Base-by-base conservation (phyloP, 495 filamentous ascomycete genomes). In the Tuber borchii region DNA sequence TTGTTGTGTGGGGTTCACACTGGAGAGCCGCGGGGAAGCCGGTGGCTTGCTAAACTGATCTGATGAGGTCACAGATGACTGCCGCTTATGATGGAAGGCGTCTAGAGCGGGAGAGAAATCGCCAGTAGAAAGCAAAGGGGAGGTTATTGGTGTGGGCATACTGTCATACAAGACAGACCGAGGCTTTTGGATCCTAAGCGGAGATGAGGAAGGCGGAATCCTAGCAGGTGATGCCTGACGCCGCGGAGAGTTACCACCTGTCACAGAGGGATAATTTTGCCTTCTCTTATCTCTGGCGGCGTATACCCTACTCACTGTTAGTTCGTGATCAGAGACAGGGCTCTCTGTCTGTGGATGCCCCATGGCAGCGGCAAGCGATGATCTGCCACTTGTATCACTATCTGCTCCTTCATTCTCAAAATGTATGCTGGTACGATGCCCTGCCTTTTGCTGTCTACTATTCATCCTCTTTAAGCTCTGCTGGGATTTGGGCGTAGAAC, bases 31-130 rank as follows among this genome's bases (percentile, higher is more conserved):
- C 20, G 95, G 95, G 2, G 95, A 99, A 12, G 90, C 86, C 0
- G 95, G 94, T 42, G 90, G 90, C 75, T 88, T 91, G 77, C 91
- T 89, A 2, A 85, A 84, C 9, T 84, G 82, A 61, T 89, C 88
- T 5, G 94, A 96, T 19, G 93, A 90, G 22, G 92, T 91, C 17
- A 93, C 92, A 6, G 95, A 98, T 0, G 95, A 98, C 82, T 97
- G 93, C 71, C 95, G 90, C 44, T 95, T 91, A 84, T 97, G 95
- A 79, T 89, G 88, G 76, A 86, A 85, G 68, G 88, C 83, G 75
- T 87, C 83, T 45, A 89, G 79, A 78, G 89, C 78, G n/a, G 93
- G 92, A 19, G 93, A 93, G 19, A 97, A 89, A 79, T 98, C 95
- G 79, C 90, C 90, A 37, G 88, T 88, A 39, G 93, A 89, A 20